Evolutionary conservation across 2,329 filamentous ascomycete species (phyloP).

Genomic region (Fusarium palustre): DNA sequence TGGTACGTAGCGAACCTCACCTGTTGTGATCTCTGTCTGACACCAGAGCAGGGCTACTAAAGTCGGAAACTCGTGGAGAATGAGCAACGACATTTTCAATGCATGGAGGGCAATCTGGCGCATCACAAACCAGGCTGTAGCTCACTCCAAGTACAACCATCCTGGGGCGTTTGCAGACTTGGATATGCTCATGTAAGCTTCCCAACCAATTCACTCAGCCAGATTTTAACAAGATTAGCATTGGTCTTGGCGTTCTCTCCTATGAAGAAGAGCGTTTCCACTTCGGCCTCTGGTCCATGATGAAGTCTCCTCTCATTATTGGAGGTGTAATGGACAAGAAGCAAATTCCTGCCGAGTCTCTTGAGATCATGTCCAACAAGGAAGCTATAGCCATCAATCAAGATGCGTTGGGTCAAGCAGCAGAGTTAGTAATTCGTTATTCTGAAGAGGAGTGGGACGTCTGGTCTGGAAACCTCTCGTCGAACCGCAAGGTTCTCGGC

Average conservation of each 20-base stretch:
- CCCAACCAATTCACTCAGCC: rapidly evolving
- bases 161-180: slow-evolving; percentile 63
- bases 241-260: slow-evolving; percentile 61
- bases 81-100: slow-evolving; percentile 66
- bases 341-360: slow-evolving; percentile 54
- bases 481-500: slow-evolving; percentile 57
- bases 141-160: slow-evolving; percentile 57
- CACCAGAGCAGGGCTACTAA: slow-evolving; percentile 51
- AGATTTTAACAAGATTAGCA: slow-evolving; percentile 42
- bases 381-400: slow-evolving; percentile 70
- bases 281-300: slow-evolving; percentile 64
- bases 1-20: slow-evolving; percentile 48
- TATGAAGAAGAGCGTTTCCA: slow-evolving; percentile 63
- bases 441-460: slow-evolving; percentile 63
- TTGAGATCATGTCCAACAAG: slow-evolving; percentile 60
- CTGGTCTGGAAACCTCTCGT: slow-evolving; percentile 62
- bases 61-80: slow-evolving; percentile 62
- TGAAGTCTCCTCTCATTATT: slow-evolving; percentile 63
- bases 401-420: slow-evolving; percentile 63
- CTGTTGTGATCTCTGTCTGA: background rate
- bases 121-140: slow-evolving; percentile 64
- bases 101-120: slow-evolving; percentile 64
- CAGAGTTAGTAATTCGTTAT: slow-evolving; percentile 61
- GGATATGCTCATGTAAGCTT: slow-evolving; percentile 62
- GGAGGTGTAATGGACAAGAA: slow-evolving; percentile 57